Conservation (phyloP, 257 asterid species). For the Schizonepeta tenuifolia region DNA sequence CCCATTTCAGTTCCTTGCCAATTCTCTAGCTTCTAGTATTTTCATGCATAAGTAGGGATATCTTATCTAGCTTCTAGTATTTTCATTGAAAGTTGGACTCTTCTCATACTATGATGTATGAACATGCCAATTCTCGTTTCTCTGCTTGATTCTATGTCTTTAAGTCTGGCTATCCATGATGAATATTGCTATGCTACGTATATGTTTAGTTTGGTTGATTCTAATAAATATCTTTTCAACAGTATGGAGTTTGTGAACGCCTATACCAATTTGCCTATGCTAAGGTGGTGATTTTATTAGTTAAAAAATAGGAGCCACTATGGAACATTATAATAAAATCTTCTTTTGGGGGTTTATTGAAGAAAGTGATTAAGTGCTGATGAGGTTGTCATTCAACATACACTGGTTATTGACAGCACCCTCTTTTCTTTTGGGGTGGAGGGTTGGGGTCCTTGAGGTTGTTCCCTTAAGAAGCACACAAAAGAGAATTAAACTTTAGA, state of each 20-base stretch:
- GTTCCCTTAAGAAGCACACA: not conserved
- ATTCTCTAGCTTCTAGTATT: constrained; percentile 17
- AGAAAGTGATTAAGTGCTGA: not conserved
- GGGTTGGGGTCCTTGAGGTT: not conserved
- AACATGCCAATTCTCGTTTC: constrained; percentile 3
- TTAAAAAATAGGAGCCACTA: constrained; percentile 16
- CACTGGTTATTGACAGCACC: not conserved
- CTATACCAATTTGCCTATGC: constrained; percentile 11
- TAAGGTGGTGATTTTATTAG: constrained; percentile 20
- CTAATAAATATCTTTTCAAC: constrained; percentile 16
- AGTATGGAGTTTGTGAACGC: constrained; percentile 15
- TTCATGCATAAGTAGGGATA: no score
- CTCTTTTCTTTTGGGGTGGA: not conserved
- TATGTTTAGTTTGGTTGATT: constrained; percentile 24
- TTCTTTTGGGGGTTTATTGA: not conserved
- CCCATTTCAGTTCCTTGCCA: not conserved
- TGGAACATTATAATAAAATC: not conserved
- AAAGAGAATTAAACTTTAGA: not conserved
- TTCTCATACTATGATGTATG: not conserved
- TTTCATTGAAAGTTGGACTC: constrained; percentile 18
- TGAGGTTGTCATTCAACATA: not conserved
- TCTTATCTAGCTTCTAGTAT: constrained; percentile 13
- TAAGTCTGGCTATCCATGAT: constrained; percentile 19
- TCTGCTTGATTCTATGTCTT: constrained; percentile 16
- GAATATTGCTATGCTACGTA: not conserved